Conservation (phyloP, 805 yeast species). For the Starmerella etchellsii region DNA sequence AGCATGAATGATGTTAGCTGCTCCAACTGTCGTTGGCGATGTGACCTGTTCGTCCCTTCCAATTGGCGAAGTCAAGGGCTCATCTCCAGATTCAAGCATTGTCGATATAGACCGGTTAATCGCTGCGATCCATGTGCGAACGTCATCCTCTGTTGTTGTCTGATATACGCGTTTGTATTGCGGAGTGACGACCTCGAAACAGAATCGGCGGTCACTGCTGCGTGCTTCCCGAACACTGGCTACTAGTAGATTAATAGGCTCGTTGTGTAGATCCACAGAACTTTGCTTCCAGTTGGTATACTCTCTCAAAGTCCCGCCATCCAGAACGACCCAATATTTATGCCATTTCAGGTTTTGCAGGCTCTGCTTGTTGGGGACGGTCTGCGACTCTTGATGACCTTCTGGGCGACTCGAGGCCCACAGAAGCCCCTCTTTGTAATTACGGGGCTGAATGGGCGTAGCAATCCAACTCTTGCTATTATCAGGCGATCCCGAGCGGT, state of each 20-base stretch:
- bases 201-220: slow-evolving; percentile 34
- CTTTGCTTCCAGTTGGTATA: slow-evolving; percentile 73
- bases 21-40: neutral
- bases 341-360: slow-evolving; percentile 48
- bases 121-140: slow-evolving; percentile 54
- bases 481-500: neutral
- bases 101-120: slow-evolving; percentile 41
- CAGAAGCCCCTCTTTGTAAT: slow-evolving; percentile 31
- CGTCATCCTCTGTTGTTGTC: slow-evolving; percentile 54
- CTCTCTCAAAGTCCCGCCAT: slow-evolving; percentile 55
- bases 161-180: slow-evolving; percentile 61
- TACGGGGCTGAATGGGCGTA: neutral
- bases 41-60: neutral
- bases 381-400: slow-evolving; percentile 22
- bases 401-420: slow-evolving; percentile 35
- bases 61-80: neutral
- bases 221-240: slow-evolving; percentile 43
- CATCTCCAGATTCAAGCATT: slow-evolving; percentile 29
- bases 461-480: neutral
- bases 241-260: slow-evolving; percentile 58
- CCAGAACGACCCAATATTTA: slow-evolving; percentile 71
- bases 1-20: neutral
- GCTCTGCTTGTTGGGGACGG: slow-evolving; percentile 8
- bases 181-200: slow-evolving; percentile 69
- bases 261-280: slow-evolving; percentile 39